These are phyloP conservation scores for Microascus cirrosus DNA, from an alignment of 2,329 filamentous ascomycete genomes.

Conservation along the genomic window DNA sequence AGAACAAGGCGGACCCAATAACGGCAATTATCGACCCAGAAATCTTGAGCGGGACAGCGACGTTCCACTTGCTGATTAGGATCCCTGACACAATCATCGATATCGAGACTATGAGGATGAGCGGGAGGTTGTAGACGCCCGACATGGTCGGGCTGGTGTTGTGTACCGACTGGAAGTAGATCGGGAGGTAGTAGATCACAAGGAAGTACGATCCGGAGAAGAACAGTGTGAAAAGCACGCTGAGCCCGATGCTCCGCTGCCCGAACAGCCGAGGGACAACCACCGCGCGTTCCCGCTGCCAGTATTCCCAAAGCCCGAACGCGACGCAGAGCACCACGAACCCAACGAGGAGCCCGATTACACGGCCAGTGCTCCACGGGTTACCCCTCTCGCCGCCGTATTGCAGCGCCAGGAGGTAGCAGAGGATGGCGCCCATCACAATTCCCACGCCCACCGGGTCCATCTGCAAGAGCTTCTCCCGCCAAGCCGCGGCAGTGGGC, in stretches of 20 bases:
- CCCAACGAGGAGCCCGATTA: slow-evolving; percentile 24
- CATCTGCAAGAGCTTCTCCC: slow-evolving; percentile 5
- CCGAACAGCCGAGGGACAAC: slow-evolving; percentile 27
- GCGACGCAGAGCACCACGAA: slow-evolving; percentile 16
- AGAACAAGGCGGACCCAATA: slow-evolving; percentile 28
- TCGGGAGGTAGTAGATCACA: slow-evolving; percentile 26
- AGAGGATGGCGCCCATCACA: slow-evolving; percentile 26
- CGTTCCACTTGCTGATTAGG: not conserved
- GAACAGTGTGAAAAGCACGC: slow-evolving; percentile 18
- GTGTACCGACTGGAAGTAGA: slow-evolving; percentile 35
- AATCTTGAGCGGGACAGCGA: not conserved
- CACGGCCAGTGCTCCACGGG: slow-evolving; percentile 13
- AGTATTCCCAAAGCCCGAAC: slow-evolving; percentile 21
- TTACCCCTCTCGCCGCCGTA: slow-evolving; percentile 29
- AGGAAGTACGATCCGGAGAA: slow-evolving; percentile 21
- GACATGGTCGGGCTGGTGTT: slow-evolving; percentile 21
- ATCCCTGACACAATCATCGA: not conserved
- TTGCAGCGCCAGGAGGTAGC: slow-evolving; percentile 36
- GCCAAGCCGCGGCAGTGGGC: not conserved
- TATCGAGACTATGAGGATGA: slow-evolving; percentile 5
- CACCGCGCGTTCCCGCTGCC: slow-evolving; percentile 22
- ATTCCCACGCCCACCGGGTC: slow-evolving; percentile 18
- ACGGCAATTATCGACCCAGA: not conserved
- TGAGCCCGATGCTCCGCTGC: slow-evolving; percentile 22
- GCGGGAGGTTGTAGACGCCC: slow-evolving; percentile 13